A percentile compares a stretch with the other conserved stretches of the same genome.
Conservation (phyloP, 2,329 filamentous ascomycete species). For the Apiospora pterosperma region DNA sequence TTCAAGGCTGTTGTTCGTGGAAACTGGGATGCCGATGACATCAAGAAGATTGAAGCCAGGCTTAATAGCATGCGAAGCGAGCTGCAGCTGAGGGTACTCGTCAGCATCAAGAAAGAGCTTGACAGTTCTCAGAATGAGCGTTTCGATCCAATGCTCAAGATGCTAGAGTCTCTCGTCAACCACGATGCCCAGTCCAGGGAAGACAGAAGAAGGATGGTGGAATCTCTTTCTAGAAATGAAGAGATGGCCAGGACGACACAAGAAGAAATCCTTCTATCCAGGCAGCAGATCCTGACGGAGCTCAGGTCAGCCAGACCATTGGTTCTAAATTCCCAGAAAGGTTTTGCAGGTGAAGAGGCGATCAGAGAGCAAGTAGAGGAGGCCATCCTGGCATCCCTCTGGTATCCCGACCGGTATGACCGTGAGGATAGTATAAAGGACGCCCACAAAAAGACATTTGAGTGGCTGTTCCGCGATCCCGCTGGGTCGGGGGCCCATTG, state of each 20-base stretch:
- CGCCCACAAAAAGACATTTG: conserved; percentile 13
- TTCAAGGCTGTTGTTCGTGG: conserved; percentile 10
- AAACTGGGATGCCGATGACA: conserved; percentile 16
- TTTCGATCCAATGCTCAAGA: conserved; percentile 6
- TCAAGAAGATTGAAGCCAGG: conserved; percentile 14
- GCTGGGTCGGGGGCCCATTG: neutral
- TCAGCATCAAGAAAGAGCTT: conserved; percentile 11
- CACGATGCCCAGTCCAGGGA: conserved; percentile 9
- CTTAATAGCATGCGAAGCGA: conserved; percentile 15
- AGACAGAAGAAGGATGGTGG: conserved; percentile 11
- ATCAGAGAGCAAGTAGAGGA: neutral
- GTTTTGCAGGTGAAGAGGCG: neutral
- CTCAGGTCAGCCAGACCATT: neutral
- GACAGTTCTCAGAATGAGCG: conserved; percentile 7
- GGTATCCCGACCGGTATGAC: conserved; percentile 14
- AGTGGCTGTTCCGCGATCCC: conserved; percentile 17
- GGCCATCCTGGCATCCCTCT: neutral
- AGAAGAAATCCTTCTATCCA: neutral
- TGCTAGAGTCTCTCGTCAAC: conserved; percentile 10
- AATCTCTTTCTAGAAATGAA: conserved; percentile 11
- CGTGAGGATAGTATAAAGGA: conserved; percentile 16
- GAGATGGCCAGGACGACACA: neutral
- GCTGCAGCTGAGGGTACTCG: conserved; percentile 15
- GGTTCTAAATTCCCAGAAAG: too few relatives aligned
- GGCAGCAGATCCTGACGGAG: neutral